Percentiles rank a stretch among this genome's conserved stretches.
phyloP scores from a whole-genome alignment of 2,329 filamentous ascomycete species.

The Cladosporium cucumerinum region DNA sequence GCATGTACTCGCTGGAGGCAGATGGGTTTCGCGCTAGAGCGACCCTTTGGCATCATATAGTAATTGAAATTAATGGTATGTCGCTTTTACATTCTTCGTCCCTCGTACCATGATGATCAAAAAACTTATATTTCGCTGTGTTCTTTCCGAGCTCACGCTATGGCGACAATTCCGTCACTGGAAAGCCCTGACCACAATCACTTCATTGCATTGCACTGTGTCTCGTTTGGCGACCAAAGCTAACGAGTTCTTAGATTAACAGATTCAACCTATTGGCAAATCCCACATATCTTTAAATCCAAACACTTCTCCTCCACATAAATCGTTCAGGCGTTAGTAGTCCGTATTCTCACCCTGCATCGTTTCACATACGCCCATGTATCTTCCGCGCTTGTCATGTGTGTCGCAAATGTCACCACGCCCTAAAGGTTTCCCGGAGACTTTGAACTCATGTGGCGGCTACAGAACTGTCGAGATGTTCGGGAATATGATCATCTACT shows the following conservation, averaged over 20 bases:
- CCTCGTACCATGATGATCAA: constrained; percentile 53
- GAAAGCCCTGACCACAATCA: constrained; percentile 55
- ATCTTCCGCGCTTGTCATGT: too few species aligned
- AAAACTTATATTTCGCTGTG: constrained; percentile 57
- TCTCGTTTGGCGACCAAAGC: background rate
- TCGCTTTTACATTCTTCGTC: background rate
- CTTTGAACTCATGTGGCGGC: too few species aligned
- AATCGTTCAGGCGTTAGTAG: background rate
- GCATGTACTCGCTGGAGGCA: background rate
- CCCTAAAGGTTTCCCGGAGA: too few species aligned
- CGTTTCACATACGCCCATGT: background rate
- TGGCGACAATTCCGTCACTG: constrained; percentile 62
- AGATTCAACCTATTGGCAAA: background rate
- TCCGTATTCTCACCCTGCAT: background rate
- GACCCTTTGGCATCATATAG: constrained; percentile 6
- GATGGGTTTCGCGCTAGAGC: constrained; percentile 11
- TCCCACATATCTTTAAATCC: too few species aligned
- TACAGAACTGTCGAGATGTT: too few species aligned
- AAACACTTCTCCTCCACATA: background rate
- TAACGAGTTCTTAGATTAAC: background rate
- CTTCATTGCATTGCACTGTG: background rate
- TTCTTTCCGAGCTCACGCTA: constrained; percentile 58
- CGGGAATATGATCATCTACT: background rate
- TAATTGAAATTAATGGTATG: constrained; percentile 15
- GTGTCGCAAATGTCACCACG: too few species aligned